Percentiles rank a stretch among this genome's conserved stretches.
These are phyloP conservation scores for Bolboschoenoplectus hybrid DNA, from an alignment of 202 grass and related monocot genomes.

Conservation along the genomic window DNA sequence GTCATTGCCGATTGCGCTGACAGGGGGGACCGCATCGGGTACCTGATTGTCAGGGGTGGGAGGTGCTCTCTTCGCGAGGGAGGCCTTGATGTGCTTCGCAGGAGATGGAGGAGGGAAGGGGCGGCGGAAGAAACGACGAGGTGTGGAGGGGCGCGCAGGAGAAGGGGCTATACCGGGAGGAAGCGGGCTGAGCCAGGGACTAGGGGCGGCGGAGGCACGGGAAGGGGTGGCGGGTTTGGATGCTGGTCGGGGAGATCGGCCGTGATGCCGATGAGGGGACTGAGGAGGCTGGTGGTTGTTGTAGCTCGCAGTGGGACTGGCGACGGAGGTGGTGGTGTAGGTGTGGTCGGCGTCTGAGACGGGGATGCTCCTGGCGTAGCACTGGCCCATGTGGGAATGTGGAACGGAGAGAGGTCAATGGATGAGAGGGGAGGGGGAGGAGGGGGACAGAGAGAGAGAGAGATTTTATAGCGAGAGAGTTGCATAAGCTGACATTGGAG, in stretches of 20 bases:
- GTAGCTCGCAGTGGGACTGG: slow-evolving; percentile 38
- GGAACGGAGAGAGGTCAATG: slow-evolving; percentile 2
- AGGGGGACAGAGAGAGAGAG: neutral
- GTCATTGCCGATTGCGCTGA: slow-evolving; percentile 30
- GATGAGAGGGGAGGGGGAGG: neutral
- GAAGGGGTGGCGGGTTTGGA: slow-evolving; percentile 49
- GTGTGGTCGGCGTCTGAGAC: slow-evolving; percentile 48
- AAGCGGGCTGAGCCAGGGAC: slow-evolving; percentile 81
- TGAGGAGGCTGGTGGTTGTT: slow-evolving; percentile 34
- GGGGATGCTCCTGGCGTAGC: slow-evolving; percentile 78
- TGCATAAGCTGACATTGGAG: slow-evolving; percentile 11
- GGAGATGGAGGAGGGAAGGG: slow-evolving; percentile 93
- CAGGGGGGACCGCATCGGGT: slow-evolving; percentile 42
- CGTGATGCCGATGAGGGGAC: slow-evolving; percentile 42
- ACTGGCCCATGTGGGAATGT: slow-evolving; percentile 72
- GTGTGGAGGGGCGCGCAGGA: slow-evolving; percentile 63
- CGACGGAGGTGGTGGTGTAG: slow-evolving; percentile 49
- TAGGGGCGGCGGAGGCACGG: slow-evolving; percentile 42
- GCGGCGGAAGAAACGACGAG: slow-evolving; percentile 77
- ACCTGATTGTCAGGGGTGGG: slow-evolving; percentile 23
- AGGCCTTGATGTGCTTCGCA: slow-evolving; percentile 98
- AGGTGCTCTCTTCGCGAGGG: slow-evolving; percentile 51
- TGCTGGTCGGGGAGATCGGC: slow-evolving; percentile 48
- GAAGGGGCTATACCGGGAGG: slow-evolving; percentile 77
- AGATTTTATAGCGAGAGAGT: slow-evolving; percentile 26